phyloP scores from a whole-genome alignment of 106 monocot species.

The Acorus gramineus region DNA sequence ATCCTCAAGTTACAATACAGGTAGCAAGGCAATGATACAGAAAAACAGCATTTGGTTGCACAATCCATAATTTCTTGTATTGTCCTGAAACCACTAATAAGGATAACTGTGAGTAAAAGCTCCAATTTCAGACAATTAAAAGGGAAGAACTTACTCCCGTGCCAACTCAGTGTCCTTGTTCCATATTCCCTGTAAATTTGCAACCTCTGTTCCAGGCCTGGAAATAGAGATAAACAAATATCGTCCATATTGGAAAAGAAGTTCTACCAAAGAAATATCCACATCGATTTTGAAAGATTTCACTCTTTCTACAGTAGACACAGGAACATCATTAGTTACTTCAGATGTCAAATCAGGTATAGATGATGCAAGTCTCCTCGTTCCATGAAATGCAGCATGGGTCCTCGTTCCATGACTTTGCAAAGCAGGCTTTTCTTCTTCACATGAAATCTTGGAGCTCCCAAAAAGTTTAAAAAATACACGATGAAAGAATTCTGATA shows the following conservation, averaged over 20 bases:
- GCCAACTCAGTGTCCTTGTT: too few relatives aligned
- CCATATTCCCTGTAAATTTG: too few relatives aligned
- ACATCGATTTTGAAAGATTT: constrained; percentile 70
- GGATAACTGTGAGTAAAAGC: too few relatives aligned
- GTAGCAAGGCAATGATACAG: too few relatives aligned
- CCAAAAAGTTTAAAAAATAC: constrained; percentile 59
- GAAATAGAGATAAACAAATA: too few relatives aligned
- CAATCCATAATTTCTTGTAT: too few relatives aligned
- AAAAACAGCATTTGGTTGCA: too few relatives aligned
- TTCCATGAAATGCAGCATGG: neutral
- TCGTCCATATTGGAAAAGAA: too few relatives aligned
- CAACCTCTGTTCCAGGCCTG: too few relatives aligned
- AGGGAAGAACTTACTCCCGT: constrained; percentile 52
- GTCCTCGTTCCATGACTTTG: neutral
- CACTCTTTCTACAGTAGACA: constrained; percentile 81
- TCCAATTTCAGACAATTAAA: neutral
- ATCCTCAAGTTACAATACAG: too few relatives aligned
- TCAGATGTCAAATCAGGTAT: neutral
- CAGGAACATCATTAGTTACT: constrained; percentile 3
- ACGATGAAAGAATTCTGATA: constrained; percentile 75
- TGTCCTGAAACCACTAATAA: too few relatives aligned
- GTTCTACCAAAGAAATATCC: neutral
- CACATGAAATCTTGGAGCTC: constrained; percentile 9
- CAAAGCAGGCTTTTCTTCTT: neutral
- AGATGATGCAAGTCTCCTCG: neutral